These are phyloP conservation scores for Hericium rajendrae DNA, from an alignment of 768 basidiomycete genomes.

Conservation along the genomic window DNA sequence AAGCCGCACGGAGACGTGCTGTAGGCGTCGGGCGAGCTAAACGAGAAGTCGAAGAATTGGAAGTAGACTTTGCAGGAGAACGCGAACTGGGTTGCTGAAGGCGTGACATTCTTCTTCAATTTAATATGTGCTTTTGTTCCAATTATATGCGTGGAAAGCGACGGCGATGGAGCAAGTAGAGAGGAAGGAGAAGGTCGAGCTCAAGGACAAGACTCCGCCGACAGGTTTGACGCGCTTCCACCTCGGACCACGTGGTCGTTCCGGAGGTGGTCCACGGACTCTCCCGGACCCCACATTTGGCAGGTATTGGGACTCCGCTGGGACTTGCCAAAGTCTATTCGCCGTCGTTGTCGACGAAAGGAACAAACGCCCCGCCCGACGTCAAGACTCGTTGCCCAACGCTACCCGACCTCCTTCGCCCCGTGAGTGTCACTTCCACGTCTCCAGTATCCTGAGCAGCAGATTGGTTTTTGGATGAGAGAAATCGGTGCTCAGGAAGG, in stretches of 20 bases:
- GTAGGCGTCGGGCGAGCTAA: not conserved
- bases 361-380: not conserved
- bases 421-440: not conserved
- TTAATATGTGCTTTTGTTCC: no score
- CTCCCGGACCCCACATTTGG: no score
- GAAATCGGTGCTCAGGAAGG: not conserved
- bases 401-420: not conserved
- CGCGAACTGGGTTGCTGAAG: constrained; percentile 25
- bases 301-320: not conserved
- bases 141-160: no score
- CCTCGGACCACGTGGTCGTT: no score
- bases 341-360: not conserved
- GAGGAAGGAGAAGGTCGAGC: no score
- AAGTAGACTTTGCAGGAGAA: constrained; percentile 20
- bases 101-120: constrained; percentile 27
- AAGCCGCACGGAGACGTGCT: not conserved
- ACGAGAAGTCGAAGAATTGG: not conserved
- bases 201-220: no score
- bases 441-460: not conserved
- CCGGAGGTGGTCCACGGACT: no score
- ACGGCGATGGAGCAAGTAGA: no score
- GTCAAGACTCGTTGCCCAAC: not conserved
- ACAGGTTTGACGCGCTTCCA: no score
- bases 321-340: not conserved
- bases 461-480: not conserved